These are phyloP conservation scores for Elongisporangium senticosum DNA, from an alignment of 352 stramenopile species.

Conservation along the genomic window DNA sequence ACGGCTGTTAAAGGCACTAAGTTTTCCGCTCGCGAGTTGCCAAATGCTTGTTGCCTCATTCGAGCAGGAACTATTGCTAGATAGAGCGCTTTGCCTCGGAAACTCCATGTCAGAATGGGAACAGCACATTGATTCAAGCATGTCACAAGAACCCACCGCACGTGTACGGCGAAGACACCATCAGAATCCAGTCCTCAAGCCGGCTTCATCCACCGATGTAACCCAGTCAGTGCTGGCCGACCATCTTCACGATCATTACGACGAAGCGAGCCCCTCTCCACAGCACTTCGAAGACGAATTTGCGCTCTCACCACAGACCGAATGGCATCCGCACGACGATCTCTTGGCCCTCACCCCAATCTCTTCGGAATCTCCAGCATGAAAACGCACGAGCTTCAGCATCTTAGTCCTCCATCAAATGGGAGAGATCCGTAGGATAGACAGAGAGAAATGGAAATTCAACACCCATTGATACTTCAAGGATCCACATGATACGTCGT, in stretches of 20 bases:
- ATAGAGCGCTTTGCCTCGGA: not conserved
- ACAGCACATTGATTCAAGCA: not conserved
- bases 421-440: not conserved
- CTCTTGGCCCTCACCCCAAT: not conserved
- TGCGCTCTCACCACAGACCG: not conserved
- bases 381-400: no score
- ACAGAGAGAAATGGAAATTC: not conserved
- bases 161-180: not conserved
- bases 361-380: not conserved
- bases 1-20: conserved; percentile 30
- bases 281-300: not conserved
- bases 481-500: not conserved
- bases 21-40: conserved; percentile 33
- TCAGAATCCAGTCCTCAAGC: not conserved
- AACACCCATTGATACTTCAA: not conserved
- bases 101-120: not conserved
- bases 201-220: not conserved
- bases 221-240: not conserved
- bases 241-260: not conserved
- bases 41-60: conserved; percentile 14
- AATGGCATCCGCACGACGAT: not conserved
- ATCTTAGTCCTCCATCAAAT: not conserved
- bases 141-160: not conserved
- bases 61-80: not conserved
- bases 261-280: not conserved